Evolutionary conservation across 345 rosid genomes (phyloP).

Genomic region (Gossypium rotundifolium): DNA sequence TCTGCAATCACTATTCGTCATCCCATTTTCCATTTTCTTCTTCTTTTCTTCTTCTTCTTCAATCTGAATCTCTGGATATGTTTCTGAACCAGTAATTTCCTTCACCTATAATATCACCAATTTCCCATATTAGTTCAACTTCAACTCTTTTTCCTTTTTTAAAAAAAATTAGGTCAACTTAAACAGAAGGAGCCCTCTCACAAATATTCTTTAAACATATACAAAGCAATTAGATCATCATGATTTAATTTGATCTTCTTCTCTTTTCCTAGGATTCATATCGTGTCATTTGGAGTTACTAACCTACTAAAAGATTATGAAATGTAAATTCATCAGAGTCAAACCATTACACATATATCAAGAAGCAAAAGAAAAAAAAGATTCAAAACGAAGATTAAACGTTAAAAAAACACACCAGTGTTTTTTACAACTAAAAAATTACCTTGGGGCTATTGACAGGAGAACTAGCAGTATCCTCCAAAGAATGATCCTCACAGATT

Average conservation of each 20-base stretch:
- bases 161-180: no score
- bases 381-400: neutral
- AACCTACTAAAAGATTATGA: constrained; percentile 27
- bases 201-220: neutral
- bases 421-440: neutral
- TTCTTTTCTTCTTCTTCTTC: constrained; percentile 29
- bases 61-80: constrained; percentile 15
- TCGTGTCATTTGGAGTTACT: constrained; percentile 32
- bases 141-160: no score
- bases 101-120: constrained; percentile 26
- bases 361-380: neutral
- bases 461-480: constrained; percentile 94
- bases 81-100: constrained; percentile 13
- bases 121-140: neutral
- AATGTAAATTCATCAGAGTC: neutral
- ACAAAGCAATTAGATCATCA: neutral
- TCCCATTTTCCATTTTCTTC: constrained; percentile 18
- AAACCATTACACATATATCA: no score
- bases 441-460: constrained; percentile 85
- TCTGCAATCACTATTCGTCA: constrained; percentile 19
- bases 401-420: no score
- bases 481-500: constrained; percentile 55
- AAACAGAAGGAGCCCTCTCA: neutral
- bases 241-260: constrained; percentile 22
- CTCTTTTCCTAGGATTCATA: constrained; percentile 36